phyloP scores from a whole-genome alignment of 1,284 basidiomycete genomes.

The Microstroma glucosiphilum region DNA sequence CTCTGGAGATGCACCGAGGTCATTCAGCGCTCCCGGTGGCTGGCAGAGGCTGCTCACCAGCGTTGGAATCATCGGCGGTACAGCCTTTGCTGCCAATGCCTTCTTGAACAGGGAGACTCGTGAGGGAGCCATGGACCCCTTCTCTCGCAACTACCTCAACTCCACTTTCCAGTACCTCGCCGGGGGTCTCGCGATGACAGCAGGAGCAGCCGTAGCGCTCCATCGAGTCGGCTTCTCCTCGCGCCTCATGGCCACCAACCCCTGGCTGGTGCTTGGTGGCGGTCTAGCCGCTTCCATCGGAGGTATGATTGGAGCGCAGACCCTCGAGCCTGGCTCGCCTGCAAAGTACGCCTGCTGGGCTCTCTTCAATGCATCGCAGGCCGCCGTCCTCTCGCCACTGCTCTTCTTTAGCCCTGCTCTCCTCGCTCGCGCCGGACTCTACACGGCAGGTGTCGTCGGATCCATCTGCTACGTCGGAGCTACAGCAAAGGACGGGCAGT shows the following conservation, averaged over 20 bases:
- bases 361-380: constrained; percentile 77
- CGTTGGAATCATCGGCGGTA: constrained; percentile 44
- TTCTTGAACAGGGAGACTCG: constrained; percentile 49
- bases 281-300: constrained; percentile 61
- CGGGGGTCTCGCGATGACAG: constrained; percentile 70
- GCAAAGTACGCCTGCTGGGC: constrained; percentile 51
- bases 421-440: constrained; percentile 78
- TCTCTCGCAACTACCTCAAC: constrained; percentile 60
- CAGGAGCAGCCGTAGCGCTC: constrained; percentile 68
- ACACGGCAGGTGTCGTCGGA: constrained; percentile 78
- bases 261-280: constrained; percentile 75
- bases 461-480: constrained; percentile 76
- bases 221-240: constrained; percentile 69
- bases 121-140: constrained; percentile 28
- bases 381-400: constrained; percentile 61
- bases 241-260: constrained; percentile 73
- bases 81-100: constrained; percentile 43
- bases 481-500: constrained; percentile 78
- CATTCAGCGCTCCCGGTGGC: constrained; percentile 30
- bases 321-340: constrained; percentile 41
- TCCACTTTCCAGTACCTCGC: constrained; percentile 79
- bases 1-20: constrained; percentile 28
- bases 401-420: constrained; percentile 81
- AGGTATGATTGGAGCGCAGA: constrained; percentile 50
- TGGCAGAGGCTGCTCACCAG: constrained; percentile 39